Evolutionary conservation across 1,284 basidiomycete species (phyloP).

Genomic region (Trametes pubescens): DNA sequence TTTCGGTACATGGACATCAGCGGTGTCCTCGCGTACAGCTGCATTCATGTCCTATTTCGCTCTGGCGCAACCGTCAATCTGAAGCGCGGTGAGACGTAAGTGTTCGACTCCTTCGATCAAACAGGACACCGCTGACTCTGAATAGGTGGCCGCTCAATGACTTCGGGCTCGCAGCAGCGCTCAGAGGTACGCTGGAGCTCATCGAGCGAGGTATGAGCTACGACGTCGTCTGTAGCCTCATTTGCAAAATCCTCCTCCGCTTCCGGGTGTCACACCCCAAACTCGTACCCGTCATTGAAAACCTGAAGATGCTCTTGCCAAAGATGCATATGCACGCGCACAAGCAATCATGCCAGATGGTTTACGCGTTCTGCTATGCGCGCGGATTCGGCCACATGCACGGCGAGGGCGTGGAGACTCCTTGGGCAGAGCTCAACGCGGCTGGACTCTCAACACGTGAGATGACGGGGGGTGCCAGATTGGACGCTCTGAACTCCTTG

Average conservation of each 20-base stretch:
- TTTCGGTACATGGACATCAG: slow-evolving; percentile 2
- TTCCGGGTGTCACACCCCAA: slow-evolving; percentile 3
- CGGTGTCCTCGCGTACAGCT: neutral
- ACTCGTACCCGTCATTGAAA: neutral
- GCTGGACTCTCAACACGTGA: slow-evolving; percentile 7
- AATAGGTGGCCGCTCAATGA: neutral
- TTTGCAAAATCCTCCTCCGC: slow-evolving; percentile 1
- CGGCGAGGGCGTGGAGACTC: slow-evolving; percentile 10
- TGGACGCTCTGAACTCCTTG: neutral
- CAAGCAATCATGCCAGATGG: slow-evolving; percentile 14
- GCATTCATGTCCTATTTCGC: neutral
- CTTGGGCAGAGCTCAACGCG: slow-evolving; percentile 1
- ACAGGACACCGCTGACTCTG: too few species aligned
- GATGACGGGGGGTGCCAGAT: slow-evolving; percentile 9
- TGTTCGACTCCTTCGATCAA: neutral
- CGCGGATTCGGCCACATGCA: slow-evolving; percentile 4
- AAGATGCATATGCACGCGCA: slow-evolving; percentile 18
- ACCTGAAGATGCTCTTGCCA: slow-evolving; percentile 14
- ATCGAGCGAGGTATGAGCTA: slow-evolving; percentile 8
- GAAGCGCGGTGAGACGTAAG: slow-evolving; percentile 3
- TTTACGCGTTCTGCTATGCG: slow-evolving; percentile 16
- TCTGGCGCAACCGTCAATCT: neutral
- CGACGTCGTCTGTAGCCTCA: slow-evolving; percentile 18
- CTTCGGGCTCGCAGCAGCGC: slow-evolving; percentile 3
- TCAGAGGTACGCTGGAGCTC: slow-evolving; percentile 3